A percentile compares a stretch with the other conserved stretches of the same genome.
Conservation (phyloP, 2,329 filamentous ascomycete genomes). For the Xylaria sp. region DNA sequence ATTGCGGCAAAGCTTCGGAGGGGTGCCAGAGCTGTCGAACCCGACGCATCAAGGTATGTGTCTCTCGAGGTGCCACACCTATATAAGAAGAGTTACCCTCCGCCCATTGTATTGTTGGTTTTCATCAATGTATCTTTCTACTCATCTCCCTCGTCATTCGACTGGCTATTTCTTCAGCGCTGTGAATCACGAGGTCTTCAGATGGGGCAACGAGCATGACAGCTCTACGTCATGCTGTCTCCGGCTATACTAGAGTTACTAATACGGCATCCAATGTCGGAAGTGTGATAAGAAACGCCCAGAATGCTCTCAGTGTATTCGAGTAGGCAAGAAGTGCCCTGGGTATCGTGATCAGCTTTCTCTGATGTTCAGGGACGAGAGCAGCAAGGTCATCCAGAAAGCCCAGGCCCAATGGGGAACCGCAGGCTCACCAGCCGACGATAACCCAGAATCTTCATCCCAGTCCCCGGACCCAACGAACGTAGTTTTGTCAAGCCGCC, state of each 20-base stretch:
- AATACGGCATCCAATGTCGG: constrained; percentile 18
- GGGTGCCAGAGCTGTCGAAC: constrained; percentile 66
- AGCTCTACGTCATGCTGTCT: background rate
- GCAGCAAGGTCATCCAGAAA: constrained; percentile 69
- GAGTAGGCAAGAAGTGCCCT: constrained; percentile 69
- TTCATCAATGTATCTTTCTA: background rate
- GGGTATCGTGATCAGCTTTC: constrained; percentile 73
- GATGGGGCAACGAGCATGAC: background rate
- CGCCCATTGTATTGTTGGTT: background rate
- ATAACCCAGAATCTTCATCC: constrained; percentile 42
- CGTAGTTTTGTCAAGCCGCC: constrained; percentile 33
- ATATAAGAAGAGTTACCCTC: constrained; percentile 14
- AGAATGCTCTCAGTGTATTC: constrained; percentile 71
- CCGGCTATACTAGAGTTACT: constrained; percentile 18
- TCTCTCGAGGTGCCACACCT: constrained; percentile 17
- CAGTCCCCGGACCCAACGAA: constrained; percentile 24
- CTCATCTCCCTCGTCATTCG: background rate
- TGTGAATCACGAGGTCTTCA: background rate
- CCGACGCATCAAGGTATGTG: constrained; percentile 65
- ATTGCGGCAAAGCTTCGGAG: constrained; percentile 67
- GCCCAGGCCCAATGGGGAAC: constrained; percentile 64
- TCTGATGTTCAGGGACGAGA: constrained; percentile 75
- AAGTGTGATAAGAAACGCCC: constrained; percentile 71
- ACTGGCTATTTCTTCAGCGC: background rate
- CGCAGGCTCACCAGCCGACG: constrained; percentile 46